phyloP scores from a whole-genome alignment of 306 rosid genomes.

The Medicago truncatula region MtrunA17r5.0-ANR NC_053044.1:55229501-55230000 shows the following conservation, averaged over 20 bases:
- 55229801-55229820: slow-evolving; percentile 69
- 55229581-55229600: slow-evolving; percentile 49
- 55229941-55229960: slow-evolving; percentile 64
- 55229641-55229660: slow-evolving; percentile 45
- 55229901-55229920: slow-evolving; percentile 63
- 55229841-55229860: slow-evolving; percentile 68
- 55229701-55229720: slow-evolving; percentile 53
- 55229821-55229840: slow-evolving; percentile 67
- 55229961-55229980: slow-evolving; percentile 61
- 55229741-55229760: slow-evolving; percentile 46
- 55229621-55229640: slow-evolving; percentile 42
- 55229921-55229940: slow-evolving; percentile 74
- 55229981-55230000: slow-evolving; percentile 65
- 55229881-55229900: slow-evolving; percentile 64
- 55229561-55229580: slow-evolving; percentile 79
- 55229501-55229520: slow-evolving; percentile 89
- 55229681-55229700: slow-evolving; percentile 62
- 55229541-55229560: slow-evolving; percentile 92
- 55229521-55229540: slow-evolving; percentile 74
- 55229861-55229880: slow-evolving; percentile 67
- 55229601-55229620: neutral
- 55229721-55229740: slow-evolving; percentile 54
- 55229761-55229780: slow-evolving; percentile 67
- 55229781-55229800: slow-evolving; percentile 80
- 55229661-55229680: slow-evolving; percentile 42